Evolutionary conservation across 257 asterid genomes (phyloP).

Genomic region (Petunia axillaris): DNA sequence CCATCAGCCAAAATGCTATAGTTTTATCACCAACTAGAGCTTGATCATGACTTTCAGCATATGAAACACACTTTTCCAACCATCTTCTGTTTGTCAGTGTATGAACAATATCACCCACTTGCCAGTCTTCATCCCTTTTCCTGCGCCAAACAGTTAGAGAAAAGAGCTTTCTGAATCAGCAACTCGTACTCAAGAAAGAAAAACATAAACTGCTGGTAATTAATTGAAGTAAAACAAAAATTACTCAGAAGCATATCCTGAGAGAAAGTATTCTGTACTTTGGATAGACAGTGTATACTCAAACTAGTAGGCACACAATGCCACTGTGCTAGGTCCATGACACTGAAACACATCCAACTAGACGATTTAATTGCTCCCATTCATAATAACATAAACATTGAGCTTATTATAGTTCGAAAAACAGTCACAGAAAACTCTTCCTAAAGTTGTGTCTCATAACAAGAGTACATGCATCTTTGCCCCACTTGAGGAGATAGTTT

Average conservation of each 20-base stretch:
- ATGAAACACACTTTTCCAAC: conserved; percentile 84
- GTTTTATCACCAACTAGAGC: conserved; percentile 99
- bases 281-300: neutral
- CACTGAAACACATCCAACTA: neutral
- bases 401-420: neutral
- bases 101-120: conserved; percentile 83
- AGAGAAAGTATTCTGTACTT: neutral
- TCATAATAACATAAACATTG: neutral
- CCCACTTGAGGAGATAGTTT: neutral
- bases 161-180: conserved; percentile 13
- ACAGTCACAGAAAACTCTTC: neutral
- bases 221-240: neutral
- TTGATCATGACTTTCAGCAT: conserved; percentile 99
- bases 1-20: conserved; percentile 99
- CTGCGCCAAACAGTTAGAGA: conserved; percentile 49
- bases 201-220: neutral
- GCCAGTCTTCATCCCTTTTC: conserved; percentile 97
- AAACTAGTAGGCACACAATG: neutral
- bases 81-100: conserved; percentile 94
- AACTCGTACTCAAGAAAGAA: neutral
- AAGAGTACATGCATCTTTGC: conserved; percentile 15
- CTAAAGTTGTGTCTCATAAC: neutral
- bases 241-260: neutral
- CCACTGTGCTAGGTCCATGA: neutral
- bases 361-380: neutral